Evolutionary conservation across 2,329 filamentous ascomycete species (phyloP), one percentile per base, ranked within the genome.

Genomic region (Ophiostoma tasmaniense): DNA sequence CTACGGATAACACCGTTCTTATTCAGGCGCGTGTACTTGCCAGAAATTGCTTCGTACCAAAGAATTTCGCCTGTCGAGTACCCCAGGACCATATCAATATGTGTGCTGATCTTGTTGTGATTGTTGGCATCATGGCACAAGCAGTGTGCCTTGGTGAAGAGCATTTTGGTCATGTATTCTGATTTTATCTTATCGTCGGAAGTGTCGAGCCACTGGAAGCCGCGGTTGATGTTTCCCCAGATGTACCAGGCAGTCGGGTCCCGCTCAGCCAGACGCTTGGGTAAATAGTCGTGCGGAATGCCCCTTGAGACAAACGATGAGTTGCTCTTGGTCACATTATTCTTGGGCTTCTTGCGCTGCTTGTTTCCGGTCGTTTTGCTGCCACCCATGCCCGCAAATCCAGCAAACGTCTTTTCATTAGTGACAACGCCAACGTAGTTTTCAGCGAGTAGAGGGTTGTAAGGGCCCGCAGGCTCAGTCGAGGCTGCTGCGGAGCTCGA

Each of bases 291-390:
- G 75, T 97, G 91, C 20, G 93, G 89, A 72, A 98, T 97, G 39
- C 97, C 94, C 68, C 95, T 84, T n/a, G 94, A 97, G 37, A 99
- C 95, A 76, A 97, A 99, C 0, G 94, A 97, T 11, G 95, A 99
- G 78, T 97, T 98, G 80, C 93, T 98, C 83, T 99, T 99, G 67
- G 94, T 89, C 78, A 99, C 95, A 78, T 96, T 98, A 79, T 94
- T 98, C 84, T 98, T 99, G 2, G 95, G 95, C 66, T 8, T 33
- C 8, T 67, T 99, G 76, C 89, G 87, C 77, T 88, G 86, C 82
- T 97, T 97, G 72, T 86, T 61, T 67, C 71, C 88, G 55, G 86
- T 84, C 75, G 93, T 91, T 75, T 92, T 92, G 37, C 84, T 82
- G 67, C 85, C 84, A 22, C 84, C 82, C 2, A 87, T 79, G 13